A percentile compares a stretch with the other conserved stretches of the same genome.
phyloP scores from a whole-genome alignment of 2,329 filamentous ascomycete genomes.

The Phialophora tarda region DNA sequence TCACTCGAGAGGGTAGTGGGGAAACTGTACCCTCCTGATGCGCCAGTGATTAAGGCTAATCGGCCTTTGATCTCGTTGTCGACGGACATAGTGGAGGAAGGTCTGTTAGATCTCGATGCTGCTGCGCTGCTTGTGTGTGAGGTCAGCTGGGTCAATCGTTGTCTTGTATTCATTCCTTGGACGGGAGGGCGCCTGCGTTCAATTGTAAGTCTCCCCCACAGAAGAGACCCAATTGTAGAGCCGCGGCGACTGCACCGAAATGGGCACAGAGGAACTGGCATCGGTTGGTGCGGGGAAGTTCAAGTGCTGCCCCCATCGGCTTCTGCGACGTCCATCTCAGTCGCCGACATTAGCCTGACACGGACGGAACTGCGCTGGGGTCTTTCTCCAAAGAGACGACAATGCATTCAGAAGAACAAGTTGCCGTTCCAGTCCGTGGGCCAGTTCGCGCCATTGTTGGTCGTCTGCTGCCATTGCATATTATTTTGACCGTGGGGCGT shows the following conservation, averaged over 20 bases:
- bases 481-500: constrained; percentile 30
- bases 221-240: not conserved
- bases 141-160: constrained; percentile 17
- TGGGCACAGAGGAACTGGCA: not conserved
- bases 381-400: constrained; percentile 3
- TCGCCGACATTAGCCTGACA: constrained; percentile 23
- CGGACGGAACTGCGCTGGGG: constrained; percentile 20
- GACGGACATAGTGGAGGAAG: constrained; percentile 33
- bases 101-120: not conserved
- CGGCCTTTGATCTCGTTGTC: constrained; percentile 59
- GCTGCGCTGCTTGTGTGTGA: constrained; percentile 8
- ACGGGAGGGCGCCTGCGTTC: not conserved
- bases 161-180: constrained; percentile 15
- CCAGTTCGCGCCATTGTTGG: constrained; percentile 42
- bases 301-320: constrained; percentile 18
- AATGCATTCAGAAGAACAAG: constrained; percentile 39
- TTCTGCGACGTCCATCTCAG: constrained; percentile 9
- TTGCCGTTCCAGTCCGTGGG: constrained; percentile 46
- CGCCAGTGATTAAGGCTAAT: constrained; percentile 65
- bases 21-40: constrained; percentile 61
- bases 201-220: not conserved
- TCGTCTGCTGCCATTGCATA: constrained; percentile 46
- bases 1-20: not conserved
- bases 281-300: constrained; percentile 23
- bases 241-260: constrained; percentile 24